phyloP scores from a whole-genome alignment of 805 yeast species.

The Sungouiella thailandica region DNA sequence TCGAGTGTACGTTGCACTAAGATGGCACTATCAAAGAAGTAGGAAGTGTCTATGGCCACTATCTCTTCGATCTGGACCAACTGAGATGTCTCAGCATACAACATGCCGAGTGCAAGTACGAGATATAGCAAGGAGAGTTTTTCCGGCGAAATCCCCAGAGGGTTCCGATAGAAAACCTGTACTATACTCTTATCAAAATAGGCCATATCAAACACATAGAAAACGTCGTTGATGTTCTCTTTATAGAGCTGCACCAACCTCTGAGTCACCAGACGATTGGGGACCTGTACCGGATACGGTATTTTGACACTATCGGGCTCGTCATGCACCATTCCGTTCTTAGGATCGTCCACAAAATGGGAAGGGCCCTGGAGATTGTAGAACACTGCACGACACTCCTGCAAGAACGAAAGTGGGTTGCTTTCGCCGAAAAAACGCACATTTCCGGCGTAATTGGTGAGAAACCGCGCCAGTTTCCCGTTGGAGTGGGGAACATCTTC shows the following conservation, averaged over 20 bases:
- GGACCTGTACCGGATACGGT: constrained; percentile 10
- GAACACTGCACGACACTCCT: constrained; percentile 38
- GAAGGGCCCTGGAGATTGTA: constrained; percentile 25
- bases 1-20: constrained; percentile 28
- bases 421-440: constrained; percentile 39
- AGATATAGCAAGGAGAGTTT: constrained; percentile 32
- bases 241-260: constrained; percentile 21
- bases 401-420: constrained; percentile 35
- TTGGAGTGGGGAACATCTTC: constrained; percentile 2
- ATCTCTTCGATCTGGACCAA: constrained; percentile 5
- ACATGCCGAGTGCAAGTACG: constrained; percentile 37
- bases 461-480: constrained; percentile 22
- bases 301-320: constrained; percentile 23
- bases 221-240: constrained; percentile 35
- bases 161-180: constrained; percentile 26
- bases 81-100: constrained; percentile 28
- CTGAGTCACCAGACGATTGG: constrained; percentile 4
- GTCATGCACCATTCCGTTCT: constrained; percentile 32
- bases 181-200: constrained; percentile 24
- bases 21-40: constrained; percentile 32
- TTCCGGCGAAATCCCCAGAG: constrained; percentile 18
- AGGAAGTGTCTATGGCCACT: constrained; percentile 11
- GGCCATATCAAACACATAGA: constrained; percentile 35
- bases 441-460: constrained; percentile 32
- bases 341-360: constrained; percentile 34